Evolutionary conservation across 2,329 filamentous ascomycete species (phyloP).

Genomic region (Drechslerella dactyloides): DNA sequence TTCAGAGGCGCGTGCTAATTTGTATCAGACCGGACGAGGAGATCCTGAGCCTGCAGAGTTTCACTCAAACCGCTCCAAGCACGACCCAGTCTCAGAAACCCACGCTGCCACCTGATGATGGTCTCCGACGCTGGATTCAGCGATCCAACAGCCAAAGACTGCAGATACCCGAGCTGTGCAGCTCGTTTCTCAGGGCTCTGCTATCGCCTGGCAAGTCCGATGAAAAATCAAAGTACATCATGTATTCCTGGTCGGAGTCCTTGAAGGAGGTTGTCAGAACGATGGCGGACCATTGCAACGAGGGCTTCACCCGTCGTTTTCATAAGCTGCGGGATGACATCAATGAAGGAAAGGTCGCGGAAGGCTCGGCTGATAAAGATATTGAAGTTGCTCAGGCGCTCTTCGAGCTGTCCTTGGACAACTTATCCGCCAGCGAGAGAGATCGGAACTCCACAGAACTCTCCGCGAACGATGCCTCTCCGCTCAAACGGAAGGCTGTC

Average conservation of each 20-base stretch:
- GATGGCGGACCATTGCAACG: constrained; percentile 53
- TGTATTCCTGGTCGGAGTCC: constrained; percentile 54
- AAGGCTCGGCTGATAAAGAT: constrained; percentile 16
- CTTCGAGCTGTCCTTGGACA: constrained; percentile 68
- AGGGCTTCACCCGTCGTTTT: constrained; percentile 52
- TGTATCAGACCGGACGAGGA: constrained; percentile 38
- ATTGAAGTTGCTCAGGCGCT: constrained; percentile 65
- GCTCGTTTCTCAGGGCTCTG: constrained; percentile 64
- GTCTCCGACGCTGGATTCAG: constrained; percentile 64
- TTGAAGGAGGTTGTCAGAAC: constrained; percentile 52
- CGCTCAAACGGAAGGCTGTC: constrained; percentile 50
- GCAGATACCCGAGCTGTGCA: constrained; percentile 66
- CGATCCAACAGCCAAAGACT: constrained; percentile 63
- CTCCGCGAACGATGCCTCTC: constrained; percentile 41
- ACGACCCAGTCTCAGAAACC: constrained; percentile 28
- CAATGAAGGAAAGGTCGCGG: constrained; percentile 24
- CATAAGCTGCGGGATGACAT: constrained; percentile 51
- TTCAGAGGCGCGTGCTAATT: constrained; percentile 1
- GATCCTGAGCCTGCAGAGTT: constrained; percentile 46
- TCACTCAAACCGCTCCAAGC: constrained; percentile 46
- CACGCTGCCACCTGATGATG: constrained; percentile 58
- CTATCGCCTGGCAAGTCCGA: constrained; percentile 37
- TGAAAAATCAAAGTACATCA: constrained; percentile 51
- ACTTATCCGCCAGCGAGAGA: constrained; percentile 56
- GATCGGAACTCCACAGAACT: constrained; percentile 52